These are phyloP conservation scores for Dactylellina cionopaga DNA, from an alignment of 2,329 filamentous ascomycete genomes.

Conservation along the genomic window DNA sequence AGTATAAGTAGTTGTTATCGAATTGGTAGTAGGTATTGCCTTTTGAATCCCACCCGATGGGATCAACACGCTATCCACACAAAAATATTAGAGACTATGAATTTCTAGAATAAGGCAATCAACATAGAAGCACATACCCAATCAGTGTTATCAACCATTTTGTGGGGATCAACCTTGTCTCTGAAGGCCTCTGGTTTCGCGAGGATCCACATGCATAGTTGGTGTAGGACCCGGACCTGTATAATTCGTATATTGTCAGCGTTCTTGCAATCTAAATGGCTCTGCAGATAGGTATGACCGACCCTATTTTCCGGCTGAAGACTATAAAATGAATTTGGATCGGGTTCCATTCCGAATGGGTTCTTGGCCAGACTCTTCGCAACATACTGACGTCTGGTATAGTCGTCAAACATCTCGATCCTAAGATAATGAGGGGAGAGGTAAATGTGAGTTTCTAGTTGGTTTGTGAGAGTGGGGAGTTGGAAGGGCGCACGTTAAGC, in stretches of 20 bases:
- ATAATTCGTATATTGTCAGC: neutral
- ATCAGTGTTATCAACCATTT: constrained; percentile 77
- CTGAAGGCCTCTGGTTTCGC: constrained; percentile 86
- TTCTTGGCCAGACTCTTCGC: constrained; percentile 82
- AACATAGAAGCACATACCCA: constrained; percentile 72
- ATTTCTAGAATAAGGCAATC: neutral
- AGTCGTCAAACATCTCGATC: constrained; percentile 89
- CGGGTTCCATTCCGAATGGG: constrained; percentile 82
- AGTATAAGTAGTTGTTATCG: constrained; percentile 93
- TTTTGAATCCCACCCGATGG: constrained; percentile 86
- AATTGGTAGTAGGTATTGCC: constrained; percentile 89
- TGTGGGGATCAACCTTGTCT: constrained; percentile 83
- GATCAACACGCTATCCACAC: constrained; percentile 74
- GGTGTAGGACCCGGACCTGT: constrained; percentile 80
- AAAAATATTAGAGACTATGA: constrained; percentile 8
- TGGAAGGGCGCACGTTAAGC: constrained; percentile 73
- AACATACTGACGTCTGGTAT: constrained; percentile 86
- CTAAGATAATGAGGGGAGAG: constrained; percentile 63
- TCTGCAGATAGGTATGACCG: neutral
- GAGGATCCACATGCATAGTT: constrained; percentile 89
- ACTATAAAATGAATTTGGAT: constrained; percentile 73
- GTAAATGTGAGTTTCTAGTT: constrained; percentile 4
- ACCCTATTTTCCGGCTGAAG: constrained; percentile 28
- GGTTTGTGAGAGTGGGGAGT: constrained; percentile 3
- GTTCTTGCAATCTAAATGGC: neutral